A percentile compares a stretch with the other conserved stretches of the same genome.
Evolutionary conservation across 768 basidiomycete genomes (phyloP).

Genomic region (Pisolithus albus): DNA sequence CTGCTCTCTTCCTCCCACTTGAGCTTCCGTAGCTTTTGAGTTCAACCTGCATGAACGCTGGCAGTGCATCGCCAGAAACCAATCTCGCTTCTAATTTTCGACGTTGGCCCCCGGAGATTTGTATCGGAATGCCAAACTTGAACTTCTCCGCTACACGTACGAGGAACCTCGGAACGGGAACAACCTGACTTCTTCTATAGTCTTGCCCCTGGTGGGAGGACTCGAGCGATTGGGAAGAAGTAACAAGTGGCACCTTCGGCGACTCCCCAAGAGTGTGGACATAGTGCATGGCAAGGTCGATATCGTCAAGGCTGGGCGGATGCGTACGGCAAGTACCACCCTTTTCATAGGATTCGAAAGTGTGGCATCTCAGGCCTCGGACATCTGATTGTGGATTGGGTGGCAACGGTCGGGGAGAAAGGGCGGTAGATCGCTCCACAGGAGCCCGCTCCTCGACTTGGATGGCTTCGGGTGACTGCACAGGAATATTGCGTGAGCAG

Average conservation of each 20-base stretch:
- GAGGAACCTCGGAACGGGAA: slow-evolving; percentile 34
- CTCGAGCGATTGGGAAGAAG: slow-evolving; percentile 58
- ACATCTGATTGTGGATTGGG: slow-evolving; percentile 16
- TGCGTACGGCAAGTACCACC: slow-evolving; percentile 24
- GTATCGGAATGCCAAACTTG: slow-evolving; percentile 48
- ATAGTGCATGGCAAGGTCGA: slow-evolving; percentile 64
- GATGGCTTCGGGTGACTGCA: slow-evolving; percentile 27
- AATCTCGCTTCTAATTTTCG: slow-evolving; percentile 43
- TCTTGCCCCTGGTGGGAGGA: slow-evolving; percentile 43
- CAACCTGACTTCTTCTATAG: slow-evolving; percentile 16
- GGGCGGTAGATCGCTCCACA: slow-evolving; percentile 66
- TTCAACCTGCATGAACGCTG: slow-evolving; percentile 51
- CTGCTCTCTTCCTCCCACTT: slow-evolving; percentile 36
- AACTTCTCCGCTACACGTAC: slow-evolving; percentile 54
- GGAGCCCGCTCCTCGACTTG: slow-evolving; percentile 42
- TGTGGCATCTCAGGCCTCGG: slow-evolving; percentile 40
- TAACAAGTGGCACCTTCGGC: slow-evolving; percentile 25
- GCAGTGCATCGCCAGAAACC: slow-evolving; percentile 46
- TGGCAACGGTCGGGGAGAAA: slow-evolving; percentile 51
- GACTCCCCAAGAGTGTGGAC: slow-evolving; percentile 57
- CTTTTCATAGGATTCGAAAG: slow-evolving; percentile 49
- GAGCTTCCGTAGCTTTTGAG: slow-evolving; percentile 30
- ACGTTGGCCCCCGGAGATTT: slow-evolving; percentile 17
- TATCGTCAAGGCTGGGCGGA: slow-evolving; percentile 50
- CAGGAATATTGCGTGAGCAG: slow-evolving; percentile 34